Evolutionary conservation across 1,139 yeast species (phyloP).

Genomic region (Kazachstania sp.): DNA sequence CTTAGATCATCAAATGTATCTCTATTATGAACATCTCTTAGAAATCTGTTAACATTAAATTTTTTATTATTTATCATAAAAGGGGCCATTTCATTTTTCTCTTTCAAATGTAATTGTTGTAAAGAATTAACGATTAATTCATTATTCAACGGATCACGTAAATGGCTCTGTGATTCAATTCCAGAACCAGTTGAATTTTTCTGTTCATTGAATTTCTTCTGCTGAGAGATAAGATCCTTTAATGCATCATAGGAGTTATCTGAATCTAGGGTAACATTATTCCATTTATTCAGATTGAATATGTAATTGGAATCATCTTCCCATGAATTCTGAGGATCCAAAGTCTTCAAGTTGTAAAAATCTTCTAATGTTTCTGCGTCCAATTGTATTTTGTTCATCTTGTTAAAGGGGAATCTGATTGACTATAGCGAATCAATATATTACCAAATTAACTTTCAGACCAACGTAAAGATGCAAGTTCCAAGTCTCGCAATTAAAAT

Average conservation of each 20-base stretch:
- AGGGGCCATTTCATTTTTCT: slow-evolving; percentile 36
- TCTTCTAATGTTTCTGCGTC: slow-evolving; percentile 32
- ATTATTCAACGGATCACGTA: slow-evolving; percentile 47
- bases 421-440: too few relatives aligned
- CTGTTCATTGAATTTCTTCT: slow-evolving; percentile 12
- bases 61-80: slow-evolving; percentile 64
- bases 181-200: not conserved
- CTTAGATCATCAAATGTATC: slow-evolving; percentile 59
- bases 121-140: slow-evolving; percentile 41
- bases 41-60: slow-evolving; percentile 62
- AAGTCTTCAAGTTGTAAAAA: slow-evolving; percentile 36
- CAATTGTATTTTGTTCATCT: slow-evolving; percentile 18
- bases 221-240: slow-evolving; percentile 24
- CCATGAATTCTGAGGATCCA: slow-evolving; percentile 36
- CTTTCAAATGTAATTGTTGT: slow-evolving; percentile 35
- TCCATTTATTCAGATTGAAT: slow-evolving; percentile 24
- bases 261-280: slow-evolving; percentile 23
- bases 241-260: slow-evolving; percentile 34
- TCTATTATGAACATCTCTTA: slow-evolving; percentile 61
- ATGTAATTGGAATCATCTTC: slow-evolving; percentile 28
- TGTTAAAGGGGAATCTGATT: not conserved
- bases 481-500: too few relatives aligned
- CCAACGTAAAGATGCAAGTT: too few relatives aligned
- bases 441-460: too few relatives aligned
- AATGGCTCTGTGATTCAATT: slow-evolving; percentile 10